Conservation (phyloP, 345 rosid species). For the Erodium maritimum region DNA sequence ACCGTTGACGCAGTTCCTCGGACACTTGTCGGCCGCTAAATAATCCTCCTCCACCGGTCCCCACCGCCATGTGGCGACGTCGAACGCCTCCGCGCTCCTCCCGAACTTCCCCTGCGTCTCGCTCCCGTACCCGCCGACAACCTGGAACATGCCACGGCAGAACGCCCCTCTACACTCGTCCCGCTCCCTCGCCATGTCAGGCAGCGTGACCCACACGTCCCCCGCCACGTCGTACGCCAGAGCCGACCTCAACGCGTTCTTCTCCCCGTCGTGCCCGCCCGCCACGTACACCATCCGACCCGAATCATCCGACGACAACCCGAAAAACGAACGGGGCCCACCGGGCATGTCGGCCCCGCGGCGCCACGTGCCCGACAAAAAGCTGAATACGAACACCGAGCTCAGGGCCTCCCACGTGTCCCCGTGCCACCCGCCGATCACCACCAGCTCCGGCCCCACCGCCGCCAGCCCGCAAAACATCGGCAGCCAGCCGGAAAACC, state of each 20-base stretch:
- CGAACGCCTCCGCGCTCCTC: constrained; percentile 36
- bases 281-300: constrained; percentile 51
- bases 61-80: constrained; percentile 39
- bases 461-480: constrained; percentile 49
- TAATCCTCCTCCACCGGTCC: constrained; percentile 17
- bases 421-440: constrained; percentile 72
- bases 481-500: constrained; percentile 35
- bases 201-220: constrained; percentile 42
- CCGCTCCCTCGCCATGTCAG: constrained; percentile 63
- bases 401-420: constrained; percentile 41
- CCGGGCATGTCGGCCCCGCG: constrained; percentile 63
- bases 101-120: constrained; percentile 61
- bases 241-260: constrained; percentile 55
- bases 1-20: constrained; percentile 20
- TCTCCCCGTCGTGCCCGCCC: constrained; percentile 66
- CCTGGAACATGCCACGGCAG: constrained; percentile 54
- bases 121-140: constrained; percentile 66
- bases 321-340: constrained; percentile 42
- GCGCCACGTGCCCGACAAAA: constrained; percentile 48
- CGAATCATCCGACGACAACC: constrained; percentile 57
- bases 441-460: constrained; percentile 51
- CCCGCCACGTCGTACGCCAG: constrained; percentile 45
- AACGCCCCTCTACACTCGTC: constrained; percentile 64
- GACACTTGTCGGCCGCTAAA: constrained; percentile 18
- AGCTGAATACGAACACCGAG: constrained; percentile 42